Base-by-base conservation (phyloP, 176 grass and related monocot species). In the Coix lacrymajobi region DNA sequence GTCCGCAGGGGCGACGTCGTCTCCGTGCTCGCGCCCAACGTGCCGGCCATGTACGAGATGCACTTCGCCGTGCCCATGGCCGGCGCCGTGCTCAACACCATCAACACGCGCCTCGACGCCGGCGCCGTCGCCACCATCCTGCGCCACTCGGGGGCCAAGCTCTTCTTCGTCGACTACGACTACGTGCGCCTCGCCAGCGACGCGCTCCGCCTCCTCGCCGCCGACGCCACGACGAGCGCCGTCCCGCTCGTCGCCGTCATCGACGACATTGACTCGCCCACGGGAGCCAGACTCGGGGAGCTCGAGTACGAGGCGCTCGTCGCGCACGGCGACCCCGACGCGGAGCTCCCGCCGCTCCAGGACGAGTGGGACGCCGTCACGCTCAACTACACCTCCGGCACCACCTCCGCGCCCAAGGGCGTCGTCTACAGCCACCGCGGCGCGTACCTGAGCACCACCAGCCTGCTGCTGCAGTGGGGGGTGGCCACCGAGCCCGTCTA, bases 11-110 rank as follows among this genome's bases (percentile, higher is more conserved):
- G 82, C 52, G 94, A 97, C 52, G 94, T 97, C 17, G 91, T 94
- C 0, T 94, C 92, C 4, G 89, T 91, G 1, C 84, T 94, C 3
- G 92, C 92, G 3, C 92, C 92, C 1, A 94, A 94, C 70, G 81
- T 94, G 16, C 92, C 92, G 24, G 92, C 92, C 4, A 78, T 92
- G 80, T 92, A 92, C 78, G 92, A 94, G 87, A 89, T 92, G 92
- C 92, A 94, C 83, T 94, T 94, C 63, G 89, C 83, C 4, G 92
- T 92, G 46, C 92, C 92, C 36, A 94, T 94, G 92, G 89, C 89
- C 39, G 92, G 92, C 16, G 89, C 92, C 8, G 89, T 94, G 7
- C 89, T 94, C 25, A 94, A 94, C 89, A 75, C 92, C 46, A 78
- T 94, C 85, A 94, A 94, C 89, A 94, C 86, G 24, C 89, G 92